Conservation (phyloP, 768 basidiomycete genomes). For the Boletus barrowsii region DNA sequence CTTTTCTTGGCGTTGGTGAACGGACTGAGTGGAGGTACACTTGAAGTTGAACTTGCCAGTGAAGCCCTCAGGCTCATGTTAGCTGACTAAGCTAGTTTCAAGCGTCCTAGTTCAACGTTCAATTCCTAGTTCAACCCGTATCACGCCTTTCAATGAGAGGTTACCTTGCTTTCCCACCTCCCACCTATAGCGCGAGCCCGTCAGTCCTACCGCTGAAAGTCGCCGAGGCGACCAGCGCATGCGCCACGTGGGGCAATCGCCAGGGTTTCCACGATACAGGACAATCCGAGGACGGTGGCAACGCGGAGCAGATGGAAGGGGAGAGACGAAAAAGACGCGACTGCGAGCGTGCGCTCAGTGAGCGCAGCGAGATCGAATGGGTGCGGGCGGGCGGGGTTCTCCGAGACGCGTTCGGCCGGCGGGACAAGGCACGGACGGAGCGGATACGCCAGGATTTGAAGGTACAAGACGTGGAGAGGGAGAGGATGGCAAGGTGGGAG, state of each 20-base stretch:
- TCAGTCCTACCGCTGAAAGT: background rate
- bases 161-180: slow-evolving; percentile 25
- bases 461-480: slow-evolving; percentile 41
- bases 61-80: no score
- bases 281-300: background rate
- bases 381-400: slow-evolving; percentile 57
- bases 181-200: background rate
- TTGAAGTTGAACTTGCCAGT: no score
- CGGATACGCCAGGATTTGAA: slow-evolving; percentile 46
- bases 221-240: background rate
- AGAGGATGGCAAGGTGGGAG: slow-evolving; percentile 44
- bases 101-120: no score
- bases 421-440: slow-evolving; percentile 51
- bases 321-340: slow-evolving; percentile 21
- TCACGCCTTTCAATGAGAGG: slow-evolving; percentile 18
- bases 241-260: background rate
- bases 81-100: no score
- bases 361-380: slow-evolving; percentile 56
- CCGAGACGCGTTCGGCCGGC: slow-evolving; percentile 45
- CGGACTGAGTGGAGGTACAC: no score
- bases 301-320: slow-evolving; percentile 8
- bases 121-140: no score
- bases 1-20: no score
- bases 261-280: background rate
- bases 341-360: slow-evolving; percentile 41